Evolutionary conservation across 768 basidiomycete genomes (phyloP), one percentile per base, ranked within the genome.

Genomic region (Termitomyces sp.): DNA sequence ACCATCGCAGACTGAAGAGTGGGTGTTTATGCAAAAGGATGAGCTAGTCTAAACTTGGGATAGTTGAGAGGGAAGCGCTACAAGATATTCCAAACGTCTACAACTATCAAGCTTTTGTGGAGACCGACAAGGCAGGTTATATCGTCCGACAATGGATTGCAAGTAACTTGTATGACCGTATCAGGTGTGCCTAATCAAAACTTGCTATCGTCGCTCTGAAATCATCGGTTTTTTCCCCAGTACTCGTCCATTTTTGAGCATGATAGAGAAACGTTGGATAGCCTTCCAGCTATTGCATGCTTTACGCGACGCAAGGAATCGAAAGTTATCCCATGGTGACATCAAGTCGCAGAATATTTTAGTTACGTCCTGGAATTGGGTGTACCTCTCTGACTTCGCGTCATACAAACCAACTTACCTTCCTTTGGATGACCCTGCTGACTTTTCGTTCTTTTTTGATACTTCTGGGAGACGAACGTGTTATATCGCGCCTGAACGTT

Each of bases 401-500:
- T 82, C 87, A 0, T 95, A 92, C 81, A 99, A 99, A 69, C 97
- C 95, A 0, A 95, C 94, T 2, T 92, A 86, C 70, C 83, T 99
- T 12, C 97, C 97, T 0, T 81, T 98, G 45, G 94, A 99, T 67
- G 95, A 98, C 68, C 97, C 97, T 4, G 86, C 95, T 8, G 94
- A 96, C 73, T 99, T 98, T 71, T 95, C 94, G 4, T 97, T 94
- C 77, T 99, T 87, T 79, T 98, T 95, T 71, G 97, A 99, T 72
- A 94, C 93, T 4, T 94, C 92, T 13, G 92, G 93, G 2, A 80
- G 94, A 7, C 82, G 96, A 12, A 95, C 92, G 1, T 99, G 97
- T 70, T 98, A 98, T 66, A 77, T 99, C 58, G 97, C 97, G 0
- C 97, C 97, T 0, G 97, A 99, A 65, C 79, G 97, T 10, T 99